phyloP scores from a whole-genome alignment of 176 grass and related monocot species.

The Musa beccarii region DNA sequence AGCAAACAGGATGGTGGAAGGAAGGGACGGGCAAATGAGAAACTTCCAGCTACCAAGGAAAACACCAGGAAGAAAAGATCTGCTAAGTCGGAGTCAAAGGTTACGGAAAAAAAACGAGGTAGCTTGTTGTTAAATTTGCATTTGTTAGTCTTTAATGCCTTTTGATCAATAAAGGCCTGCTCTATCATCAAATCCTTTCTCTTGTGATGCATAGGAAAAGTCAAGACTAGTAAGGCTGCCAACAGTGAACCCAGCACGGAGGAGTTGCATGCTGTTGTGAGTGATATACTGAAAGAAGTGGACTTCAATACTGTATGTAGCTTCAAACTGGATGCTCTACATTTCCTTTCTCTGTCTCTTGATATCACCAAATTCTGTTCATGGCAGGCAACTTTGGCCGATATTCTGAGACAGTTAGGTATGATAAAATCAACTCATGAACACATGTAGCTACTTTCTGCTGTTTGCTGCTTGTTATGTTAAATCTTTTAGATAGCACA shows the following conservation, averaged over 20 bases:
- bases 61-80: conserved; percentile 34
- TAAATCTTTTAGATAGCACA: not conserved
- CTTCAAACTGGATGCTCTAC: not conserved
- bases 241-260: conserved; percentile 45
- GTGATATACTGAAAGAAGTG: conserved; percentile 83
- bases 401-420: conserved; percentile 96
- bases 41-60: conserved; percentile 9
- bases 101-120: conserved; percentile 52
- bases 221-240: conserved; percentile 35
- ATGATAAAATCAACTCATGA: conserved; percentile 1
- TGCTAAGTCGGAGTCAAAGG: conserved; percentile 24
- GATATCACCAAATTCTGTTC: not conserved
- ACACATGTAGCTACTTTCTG: conserved; percentile 5
- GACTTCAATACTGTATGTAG: conserved; percentile 88
- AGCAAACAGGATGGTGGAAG: conserved; percentile 46
- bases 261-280: conserved; percentile 76
- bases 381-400: conserved; percentile 80
- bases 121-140: not conserved
- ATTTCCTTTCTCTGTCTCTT: not conserved
- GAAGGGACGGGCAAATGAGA: conserved; percentile 35
- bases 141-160: too few species aligned
- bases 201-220: conserved; percentile 52
- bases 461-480: not conserved
- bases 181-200: not conserved
- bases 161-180: too few species aligned